phyloP scores from a whole-genome alignment of 2,329 filamentous ascomycete genomes.

The Calonectria henricotiae region DNA sequence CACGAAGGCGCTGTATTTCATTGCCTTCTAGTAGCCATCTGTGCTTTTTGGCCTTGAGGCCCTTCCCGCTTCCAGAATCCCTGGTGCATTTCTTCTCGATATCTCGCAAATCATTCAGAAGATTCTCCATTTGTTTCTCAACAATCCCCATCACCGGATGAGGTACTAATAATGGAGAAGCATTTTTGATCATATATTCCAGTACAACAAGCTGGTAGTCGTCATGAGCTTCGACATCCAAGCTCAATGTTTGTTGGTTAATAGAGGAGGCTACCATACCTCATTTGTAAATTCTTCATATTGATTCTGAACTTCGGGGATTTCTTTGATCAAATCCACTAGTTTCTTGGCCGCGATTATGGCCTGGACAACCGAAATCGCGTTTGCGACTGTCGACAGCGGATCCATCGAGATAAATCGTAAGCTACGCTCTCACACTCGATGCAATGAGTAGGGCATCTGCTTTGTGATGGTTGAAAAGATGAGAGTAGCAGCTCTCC shows the following conservation, averaged over 20 bases:
- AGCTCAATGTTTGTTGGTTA: too few species aligned
- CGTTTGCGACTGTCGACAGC: slow-evolving; percentile 4
- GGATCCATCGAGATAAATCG: slow-evolving; percentile 7
- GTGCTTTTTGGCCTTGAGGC: slow-evolving; percentile 4
- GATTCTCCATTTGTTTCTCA: not conserved
- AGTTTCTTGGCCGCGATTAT: slow-evolving; percentile 46
- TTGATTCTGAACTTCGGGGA: slow-evolving; percentile 56
- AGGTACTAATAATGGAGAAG: not conserved
- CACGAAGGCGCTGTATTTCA: not conserved
- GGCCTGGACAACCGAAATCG: slow-evolving; percentile 8
- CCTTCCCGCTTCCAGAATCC: not conserved
- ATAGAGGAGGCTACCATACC: not conserved
- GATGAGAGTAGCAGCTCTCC: too few species aligned
- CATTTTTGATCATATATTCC: slow-evolving; percentile 16
- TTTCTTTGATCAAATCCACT: slow-evolving; percentile 57
- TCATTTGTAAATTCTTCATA: slow-evolving; percentile 42
- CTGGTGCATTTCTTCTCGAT: slow-evolving; percentile 6
- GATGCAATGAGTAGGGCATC: not conserved
- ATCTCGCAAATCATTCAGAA: slow-evolving; percentile 8
- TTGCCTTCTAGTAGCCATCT: slow-evolving; percentile 18
- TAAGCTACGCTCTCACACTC: not conserved
- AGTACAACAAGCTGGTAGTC: not conserved
- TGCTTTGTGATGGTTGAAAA: not conserved
- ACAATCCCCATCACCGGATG: slow-evolving; percentile 5
- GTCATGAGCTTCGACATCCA: not conserved